Base-by-base conservation (phyloP, 176 grass and related monocot species). In the Juncus inflexus region DNA sequence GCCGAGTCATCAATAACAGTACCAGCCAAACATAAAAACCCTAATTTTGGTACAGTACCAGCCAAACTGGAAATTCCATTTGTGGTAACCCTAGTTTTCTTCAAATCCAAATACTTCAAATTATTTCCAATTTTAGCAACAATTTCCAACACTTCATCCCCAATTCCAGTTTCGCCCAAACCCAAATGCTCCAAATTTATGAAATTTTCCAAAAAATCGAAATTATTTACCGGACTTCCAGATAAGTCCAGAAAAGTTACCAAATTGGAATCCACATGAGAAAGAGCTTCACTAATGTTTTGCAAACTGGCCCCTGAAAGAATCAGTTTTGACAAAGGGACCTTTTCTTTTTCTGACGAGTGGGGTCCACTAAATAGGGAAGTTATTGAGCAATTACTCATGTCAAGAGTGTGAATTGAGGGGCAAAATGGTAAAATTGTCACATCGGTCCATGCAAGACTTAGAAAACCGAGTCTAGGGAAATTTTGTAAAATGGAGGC, bases 1-100 rank as follows among this genome's bases (percentile, higher is more conserved):
- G 87, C 83, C 65, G 60, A 81, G 73, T 97, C 94, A 80, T 91
- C 83, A 77, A 91, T 75, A 76, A 49, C 70, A 28, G 94, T 97
- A 60, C 83, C 37, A 74, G 77, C 69, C 71, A 91, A 80, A 84
- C 63, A 91, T 35, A 97, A 67, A 0, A 74, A 86, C 66, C 50
- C 70, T 50, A 91, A 61, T 13, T 83, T 91, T 12, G 82, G 80
- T 66, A 91, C 82, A 63, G 67, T 73, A 51, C 94, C 88, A 72
- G 74, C 82, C 56, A 91, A 76, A 58, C 71, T 10, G 60, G 67
- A 81, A 62, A 83, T 42, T 15, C 87, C 85, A 28, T 84, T 64
- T 9, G 87, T 79, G 42, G 85, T 97, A 68, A 84, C 59, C 38
- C 67, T 65, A 3, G 87, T 81, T 67, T 72, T 67, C 58, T 82